Percentiles rank a stretch among this genome's conserved stretches.
Conservation (phyloP, 441 rosid genomes). For the Gossypium gossypioides region DNA sequence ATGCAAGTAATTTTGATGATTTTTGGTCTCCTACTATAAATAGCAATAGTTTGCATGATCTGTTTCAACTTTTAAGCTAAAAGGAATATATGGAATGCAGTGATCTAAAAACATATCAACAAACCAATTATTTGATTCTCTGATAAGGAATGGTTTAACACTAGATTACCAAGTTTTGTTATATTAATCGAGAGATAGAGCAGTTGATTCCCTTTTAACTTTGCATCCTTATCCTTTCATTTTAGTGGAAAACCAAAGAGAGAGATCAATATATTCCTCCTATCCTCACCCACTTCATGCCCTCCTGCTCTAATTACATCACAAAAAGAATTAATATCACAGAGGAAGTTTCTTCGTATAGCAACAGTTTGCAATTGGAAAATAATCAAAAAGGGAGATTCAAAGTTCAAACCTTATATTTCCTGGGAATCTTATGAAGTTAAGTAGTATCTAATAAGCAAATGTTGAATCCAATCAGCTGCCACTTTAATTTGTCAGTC, state of each 20-base stretch:
- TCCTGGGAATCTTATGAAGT: neutral
- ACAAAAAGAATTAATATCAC: neutral
- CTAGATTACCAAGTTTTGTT: too few species aligned
- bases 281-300: neutral
- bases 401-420: neutral
- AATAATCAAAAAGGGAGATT: neutral
- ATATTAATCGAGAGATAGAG: neutral
- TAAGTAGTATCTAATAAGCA: neutral
- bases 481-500: neutral
- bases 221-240: neutral
- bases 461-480: neutral
- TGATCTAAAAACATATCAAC: neutral
- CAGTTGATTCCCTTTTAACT: neutral
- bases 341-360: neutral
- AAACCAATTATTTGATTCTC: neutral
- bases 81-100: neutral
- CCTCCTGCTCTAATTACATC: neutral
- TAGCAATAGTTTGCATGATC: neutral
- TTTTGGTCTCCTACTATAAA: neutral
- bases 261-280: neutral
- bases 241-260: neutral
- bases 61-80: neutral
- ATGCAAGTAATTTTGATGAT: neutral
- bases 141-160: too few species aligned
- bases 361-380: constrained; percentile 7